Base-by-base conservation (phyloP, 176 grass and related monocot species). In the Oryza coarctata region DNA sequence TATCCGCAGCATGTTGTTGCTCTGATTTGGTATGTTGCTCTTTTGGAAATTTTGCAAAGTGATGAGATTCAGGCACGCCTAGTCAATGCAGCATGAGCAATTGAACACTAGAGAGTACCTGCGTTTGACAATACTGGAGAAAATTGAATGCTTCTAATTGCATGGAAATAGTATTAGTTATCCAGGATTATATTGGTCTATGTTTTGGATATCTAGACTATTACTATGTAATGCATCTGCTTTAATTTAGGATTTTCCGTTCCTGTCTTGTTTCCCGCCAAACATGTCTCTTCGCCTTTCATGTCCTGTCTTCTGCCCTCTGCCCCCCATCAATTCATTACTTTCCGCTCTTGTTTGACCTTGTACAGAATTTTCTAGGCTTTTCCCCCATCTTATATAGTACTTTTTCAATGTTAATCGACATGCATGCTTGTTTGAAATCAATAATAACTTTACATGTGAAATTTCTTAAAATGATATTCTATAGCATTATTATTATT, bases 351-450 rank as follows among this genome's bases (percentile, higher is more conserved):
- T 75, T 62, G 35, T 63, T 76, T 36, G 27, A 32, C 62, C 27
- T 36, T 47, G 17, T 2, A 73, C 33, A 68, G 26, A 45, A 25
- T 41, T 55, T 58, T 40, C 9, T n/a, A 68, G 28, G 28, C 5
- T 82, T 82, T 27, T 82, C 25, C 11, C 11, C 43, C 1, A n/a
- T 34, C 15, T 45, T 62, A 26, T 20, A 20, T 15, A 31, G 14
- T 67, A 75, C 14, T 36, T 17, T 25, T 3, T 6, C 11, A 22
- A 26, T 81, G 50, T 30, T 30, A 64, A 49, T 30, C 1, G 33
- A 22, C 72, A 27, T 69, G 23, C 65, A 1, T 18, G 39, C 23
- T 70, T 87, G 36, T 68, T 76, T 68, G 30, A 69, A 41, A 65
- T 63, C 39, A 77, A n/a, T n/a, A n/a, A n/a, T n/a, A n/a, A n/a